Evolutionary conservation across 164 flowering plant genomes (phyloP).

Genomic region (Nymphaea colorata): DNA sequence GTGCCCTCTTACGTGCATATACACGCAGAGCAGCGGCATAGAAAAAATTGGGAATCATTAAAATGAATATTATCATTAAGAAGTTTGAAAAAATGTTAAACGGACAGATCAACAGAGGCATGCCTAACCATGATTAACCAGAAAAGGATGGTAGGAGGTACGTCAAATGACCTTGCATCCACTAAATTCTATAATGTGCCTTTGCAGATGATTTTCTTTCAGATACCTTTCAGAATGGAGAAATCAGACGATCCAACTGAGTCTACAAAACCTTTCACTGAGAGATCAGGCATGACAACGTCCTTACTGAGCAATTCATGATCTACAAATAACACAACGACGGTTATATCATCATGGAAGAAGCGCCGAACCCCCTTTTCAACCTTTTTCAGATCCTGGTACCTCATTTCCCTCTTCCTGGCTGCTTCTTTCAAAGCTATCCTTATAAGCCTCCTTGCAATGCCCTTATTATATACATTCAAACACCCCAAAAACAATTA

Average conservation of each 20-base stretch:
- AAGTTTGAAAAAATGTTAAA: too few relatives aligned
- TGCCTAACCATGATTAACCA: too few relatives aligned
- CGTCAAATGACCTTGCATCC: too few relatives aligned
- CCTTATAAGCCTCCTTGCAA: slow-evolving; percentile 52
- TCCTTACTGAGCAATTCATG: slow-evolving; percentile 26
- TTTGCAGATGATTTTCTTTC: too few relatives aligned
- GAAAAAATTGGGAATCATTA: too few relatives aligned
- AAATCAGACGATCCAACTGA: slow-evolving; percentile 42
- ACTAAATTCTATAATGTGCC: too few relatives aligned
- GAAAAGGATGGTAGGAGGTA: too few relatives aligned
- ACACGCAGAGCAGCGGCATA: too few relatives aligned
- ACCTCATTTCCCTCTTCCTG: slow-evolving; percentile 40
- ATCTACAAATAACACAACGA: slow-evolving; percentile 64
- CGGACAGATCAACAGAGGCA: too few relatives aligned
- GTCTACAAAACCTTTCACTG: slow-evolving; percentile 38
- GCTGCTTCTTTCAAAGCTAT: slow-evolving; percentile 49
- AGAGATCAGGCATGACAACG: slow-evolving; percentile 26
- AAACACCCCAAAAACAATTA: neutral
- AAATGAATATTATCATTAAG: too few relatives aligned
- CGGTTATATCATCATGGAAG: slow-evolving; percentile 78
- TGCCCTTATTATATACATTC: slow-evolving; percentile 34
- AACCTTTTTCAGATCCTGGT: slow-evolving; percentile 37
- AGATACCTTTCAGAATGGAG: slow-evolving; percentile 18
- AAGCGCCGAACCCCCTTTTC: slow-evolving; percentile 37
- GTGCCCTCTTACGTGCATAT: too few relatives aligned